Evolutionary conservation across 2,329 filamentous ascomycete species (phyloP), one percentile per base, ranked within the genome.

Genomic region (Parastagonospora avenae): DNA sequence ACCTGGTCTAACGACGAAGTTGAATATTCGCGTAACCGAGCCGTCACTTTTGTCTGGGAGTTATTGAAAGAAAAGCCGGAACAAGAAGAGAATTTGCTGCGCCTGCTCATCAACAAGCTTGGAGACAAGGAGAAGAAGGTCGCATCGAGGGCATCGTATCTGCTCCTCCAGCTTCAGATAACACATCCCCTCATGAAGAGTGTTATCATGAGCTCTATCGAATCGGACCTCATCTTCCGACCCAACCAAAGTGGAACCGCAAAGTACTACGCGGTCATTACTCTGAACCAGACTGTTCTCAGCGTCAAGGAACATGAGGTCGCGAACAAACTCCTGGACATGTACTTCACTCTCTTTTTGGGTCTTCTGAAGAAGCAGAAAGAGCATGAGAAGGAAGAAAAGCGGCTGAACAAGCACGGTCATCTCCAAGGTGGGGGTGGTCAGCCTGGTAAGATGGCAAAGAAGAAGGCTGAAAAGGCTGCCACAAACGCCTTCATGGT

Each of bases 51-150:
- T 65, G 88, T 97, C 32, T 97, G 88, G 70, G 92, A 93, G 57
- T 79, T 99, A 33, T 79, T 99, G 54, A 94, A 91, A 72, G 92
- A 96, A 72, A 99, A 96, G 76, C 93, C 94, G 0, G 94, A 99
- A 74, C 94, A 99, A 70, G 94, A 99, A 74, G 89, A 93, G 48
- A 99, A 99, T 71, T 78, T 99, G 56, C 79, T 99, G 54, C 87
- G 93, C 46, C 79, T 99, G 48, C 78, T 99, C 50, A 91, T 99
- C 62, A 97, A 97, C 79, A 99, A 99, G 75, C 84, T 99, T 24
- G 93, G 95, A 64, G 94, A 99, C 70, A 90, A 89, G 38, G 91
- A 96, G 60, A 92, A 92, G 71, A 99, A 97, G 75, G 95, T 99
- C 64, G 88, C 94, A 1, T 99, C 94, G 4, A 86, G 92, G 53